A percentile compares a stretch with the other conserved stretches of the same genome.
Conservation (phyloP, 768 basidiomycete genomes). For the Suillus cothurnatus region DNA sequence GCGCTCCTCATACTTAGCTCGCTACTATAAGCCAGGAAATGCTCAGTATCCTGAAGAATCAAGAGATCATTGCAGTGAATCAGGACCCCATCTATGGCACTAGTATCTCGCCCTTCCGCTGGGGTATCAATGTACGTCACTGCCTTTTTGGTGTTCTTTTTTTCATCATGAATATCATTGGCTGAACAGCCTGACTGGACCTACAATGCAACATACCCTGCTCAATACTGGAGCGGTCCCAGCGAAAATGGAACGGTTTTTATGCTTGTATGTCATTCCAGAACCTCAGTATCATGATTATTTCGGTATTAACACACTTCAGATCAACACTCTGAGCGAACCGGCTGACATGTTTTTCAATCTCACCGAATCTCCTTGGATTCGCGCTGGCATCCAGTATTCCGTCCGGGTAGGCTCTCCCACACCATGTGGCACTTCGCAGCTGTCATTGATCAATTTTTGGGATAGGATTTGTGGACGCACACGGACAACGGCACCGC, state of each 20-base stretch:
- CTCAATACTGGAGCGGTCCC: constrained; percentile 69
- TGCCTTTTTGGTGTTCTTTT: not conserved
- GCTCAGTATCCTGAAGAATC: constrained; percentile 57
- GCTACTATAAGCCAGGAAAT: constrained; percentile 51
- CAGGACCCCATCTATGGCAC: constrained; percentile 64
- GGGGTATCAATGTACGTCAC: constrained; percentile 59
- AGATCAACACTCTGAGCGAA: constrained; percentile 61
- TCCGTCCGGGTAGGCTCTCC: constrained; percentile 51
- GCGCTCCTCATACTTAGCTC: constrained; percentile 38
- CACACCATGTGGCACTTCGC: not conserved
- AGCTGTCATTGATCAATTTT: not conserved
- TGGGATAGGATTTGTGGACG: constrained; percentile 64
- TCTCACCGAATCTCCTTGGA: constrained; percentile 70
- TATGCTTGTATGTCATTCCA: constrained; percentile 53
- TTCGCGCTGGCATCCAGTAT: constrained; percentile 64
- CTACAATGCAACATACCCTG: constrained; percentile 48
- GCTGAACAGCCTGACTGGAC: constrained; percentile 37
- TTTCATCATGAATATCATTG: not conserved
- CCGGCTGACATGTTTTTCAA: constrained; percentile 61
- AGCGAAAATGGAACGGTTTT: constrained; percentile 63
- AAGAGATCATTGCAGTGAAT: constrained; percentile 66
- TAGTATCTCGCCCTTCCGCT: constrained; percentile 68
- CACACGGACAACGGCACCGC: constrained; percentile 71
- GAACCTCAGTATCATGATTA: not conserved
- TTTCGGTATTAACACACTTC: not conserved